Evolutionary conservation across 1,284 basidiomycete genomes (phyloP), one percentile per base, ranked within the genome.

Genomic region (Ganoderma sinense): DNA sequence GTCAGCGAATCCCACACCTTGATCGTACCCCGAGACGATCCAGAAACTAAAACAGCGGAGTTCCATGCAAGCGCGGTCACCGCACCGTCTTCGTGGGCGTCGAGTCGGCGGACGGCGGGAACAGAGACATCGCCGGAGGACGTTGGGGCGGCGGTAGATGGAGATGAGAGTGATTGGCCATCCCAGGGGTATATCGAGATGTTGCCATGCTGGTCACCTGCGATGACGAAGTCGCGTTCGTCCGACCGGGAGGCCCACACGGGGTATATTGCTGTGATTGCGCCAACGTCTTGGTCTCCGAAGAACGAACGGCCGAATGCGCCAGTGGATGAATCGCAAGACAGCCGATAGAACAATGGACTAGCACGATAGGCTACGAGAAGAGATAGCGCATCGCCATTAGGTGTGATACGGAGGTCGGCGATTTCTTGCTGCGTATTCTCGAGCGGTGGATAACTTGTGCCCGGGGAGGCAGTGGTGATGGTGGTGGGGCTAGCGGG

Each of bases 1-100:
- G 89, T 90, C 65, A 95, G 83, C 1, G 88, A 85, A 74, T 95
- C 92, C 81, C 89, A 94, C 14, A 91, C 84, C 26, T 83, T 85
- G 23, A 92, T 86, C 4, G 84, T 83, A 4, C 95, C 95, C 10
- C 85, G 82, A 1, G 87, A 84, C 18, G 89, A 90, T 39, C 93
- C 92, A 0, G 90, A 89, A 31, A 89, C 85, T 56, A 94, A 81
- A 2, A 88, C 82, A 13, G 85, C 75, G 0, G 85, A 81, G 69
- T 88, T 89, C 83, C 89, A 89, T 0, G 88, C 84, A n/a, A 95
- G 81, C 8, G 89, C 85, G 3, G 88, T 90, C 31, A 94, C 84
- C 8, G 83, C 82, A 0, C 86, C 87, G 69, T 92, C 89, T 56
- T 82, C 81, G 73, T 89, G 86, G 0, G 90, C 90, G 73, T 89